Evolutionary conservation across 2,329 filamentous ascomycete species (phyloP).

Genomic region (Ilyonectria mors-panacis): DNA sequence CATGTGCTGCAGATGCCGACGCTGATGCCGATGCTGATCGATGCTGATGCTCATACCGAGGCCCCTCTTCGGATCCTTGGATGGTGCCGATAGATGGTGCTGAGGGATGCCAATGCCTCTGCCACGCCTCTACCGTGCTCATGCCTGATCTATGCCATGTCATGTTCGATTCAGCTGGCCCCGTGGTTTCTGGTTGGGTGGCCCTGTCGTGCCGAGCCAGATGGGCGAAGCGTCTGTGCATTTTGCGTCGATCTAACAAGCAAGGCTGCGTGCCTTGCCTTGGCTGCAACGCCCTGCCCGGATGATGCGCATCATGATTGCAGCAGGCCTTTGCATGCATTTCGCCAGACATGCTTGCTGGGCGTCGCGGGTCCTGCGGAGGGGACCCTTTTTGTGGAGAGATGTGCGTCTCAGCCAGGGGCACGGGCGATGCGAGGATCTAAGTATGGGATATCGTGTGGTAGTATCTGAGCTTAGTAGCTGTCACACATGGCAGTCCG

Average conservation of each 20-base stretch:
- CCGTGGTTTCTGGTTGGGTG: conserved; percentile 14
- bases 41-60: conserved; percentile 8
- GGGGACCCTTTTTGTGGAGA: conserved; percentile 28
- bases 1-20: conserved; percentile 12
- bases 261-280: conserved; percentile 14
- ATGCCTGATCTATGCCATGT: conserved; percentile 6
- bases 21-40: background rate
- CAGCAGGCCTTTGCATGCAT: conserved; percentile 39
- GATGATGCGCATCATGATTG: conserved; percentile 44
- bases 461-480: conserved; percentile 25
- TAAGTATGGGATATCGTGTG: conserved; percentile 10
- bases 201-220: conserved; percentile 14
- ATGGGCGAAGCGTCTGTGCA: conserved; percentile 22
- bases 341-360: conserved; percentile 21
- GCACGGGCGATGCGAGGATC: conserved; percentile 15
- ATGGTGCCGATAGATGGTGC: background rate
- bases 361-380: conserved; percentile 3
- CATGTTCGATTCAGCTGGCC: conserved; percentile 23
- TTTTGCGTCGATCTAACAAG: conserved; percentile 17
- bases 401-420: conserved; percentile 24
- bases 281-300: conserved; percentile 26
- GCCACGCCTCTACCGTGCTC: background rate
- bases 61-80: background rate
- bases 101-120: background rate
- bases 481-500: background rate